Evolutionary conservation across 2,329 filamentous ascomycete species (phyloP).

Genomic region (Trichocomaceae sp.): DNA sequence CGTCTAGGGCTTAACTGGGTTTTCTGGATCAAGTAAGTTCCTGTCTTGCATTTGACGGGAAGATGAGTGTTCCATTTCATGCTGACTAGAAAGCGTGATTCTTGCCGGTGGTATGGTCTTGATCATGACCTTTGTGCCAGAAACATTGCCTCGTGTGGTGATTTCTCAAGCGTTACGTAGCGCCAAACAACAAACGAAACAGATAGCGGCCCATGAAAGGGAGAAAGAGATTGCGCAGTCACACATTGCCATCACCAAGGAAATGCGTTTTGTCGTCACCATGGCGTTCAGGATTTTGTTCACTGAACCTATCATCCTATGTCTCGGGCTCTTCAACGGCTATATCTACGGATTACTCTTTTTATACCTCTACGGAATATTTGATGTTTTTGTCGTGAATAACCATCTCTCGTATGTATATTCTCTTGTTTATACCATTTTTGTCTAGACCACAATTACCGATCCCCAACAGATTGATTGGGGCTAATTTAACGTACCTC

Average conservation of each 20-base stretch:
- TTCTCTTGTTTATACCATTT: slow-evolving; percentile 21
- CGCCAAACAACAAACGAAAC: slow-evolving; percentile 17
- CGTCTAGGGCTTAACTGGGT: slow-evolving; percentile 36
- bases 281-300: slow-evolving; percentile 41
- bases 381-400: slow-evolving; percentile 39
- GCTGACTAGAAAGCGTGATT: neutral
- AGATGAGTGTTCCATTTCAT: too few relatives aligned
- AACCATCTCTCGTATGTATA: slow-evolving; percentile 35
- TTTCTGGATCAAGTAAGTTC: slow-evolving; percentile 29
- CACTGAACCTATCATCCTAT: slow-evolving; percentile 38
- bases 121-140: neutral
- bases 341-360: slow-evolving; percentile 40
- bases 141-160: slow-evolving; percentile 4
- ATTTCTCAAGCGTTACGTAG: neutral
- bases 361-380: slow-evolving; percentile 39
- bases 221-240: slow-evolving; percentile 22
- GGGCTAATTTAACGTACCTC: slow-evolving; percentile 19
- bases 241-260: slow-evolving; percentile 32
- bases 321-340: slow-evolving; percentile 37
- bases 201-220: neutral
- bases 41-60: slow-evolving; percentile 11
- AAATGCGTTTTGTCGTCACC: slow-evolving; percentile 37
- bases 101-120: neutral
- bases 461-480: slow-evolving; percentile 40
- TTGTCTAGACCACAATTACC: slow-evolving; percentile 13